Base-by-base conservation (phyloP, 352 stramenopile species). In the Peronospora belbahrii region DNA sequence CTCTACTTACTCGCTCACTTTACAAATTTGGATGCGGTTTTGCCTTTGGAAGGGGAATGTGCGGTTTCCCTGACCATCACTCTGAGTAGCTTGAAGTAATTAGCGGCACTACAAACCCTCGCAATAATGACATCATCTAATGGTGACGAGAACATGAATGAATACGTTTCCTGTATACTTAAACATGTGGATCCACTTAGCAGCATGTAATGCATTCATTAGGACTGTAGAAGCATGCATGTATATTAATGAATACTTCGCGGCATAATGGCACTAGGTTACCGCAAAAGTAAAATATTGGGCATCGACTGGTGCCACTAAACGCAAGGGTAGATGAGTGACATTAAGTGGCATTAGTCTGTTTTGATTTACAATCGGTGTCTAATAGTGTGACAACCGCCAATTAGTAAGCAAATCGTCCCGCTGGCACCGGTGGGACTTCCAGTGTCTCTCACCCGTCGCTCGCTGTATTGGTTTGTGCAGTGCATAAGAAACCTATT, bases 21-120 rank as follows among this genome's bases (percentile, higher is more conserved):
- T 14, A 11, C 5, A 30, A 37, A 45, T 35, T 59, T 56, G 55
- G 47, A 69, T 65, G 56, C 43, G 42, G 56, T 69, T 69, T 43
- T 33, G 25, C 13, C 35, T 58, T 56, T 48, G 52, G 49, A 48
- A 36, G 27, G 27, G 43, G 14, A 40, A 8, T 20, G 17, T 11
- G 19, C 8, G 6, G 14, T 44, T 44, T 42, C 36, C 38, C 31
- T 46, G 37, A 55, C 44, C 32, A 56, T 61, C 52, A 61, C 32
- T 59, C 36, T 40, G 18, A 38, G 19, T 37, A 36, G 11, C 38
- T 48, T 48, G 37, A 55, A 48, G 38, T 48, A 14, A 31, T 3
- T 54, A 40, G 31, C 13, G 46, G 0, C 24, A 36, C 13, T 37
- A 48, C 28, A 14, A 31, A 28, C 18, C 42, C 48, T 52, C 46